Conservation (phyloP, 129 eudicot species). For the Mikania micrantha region DNA sequence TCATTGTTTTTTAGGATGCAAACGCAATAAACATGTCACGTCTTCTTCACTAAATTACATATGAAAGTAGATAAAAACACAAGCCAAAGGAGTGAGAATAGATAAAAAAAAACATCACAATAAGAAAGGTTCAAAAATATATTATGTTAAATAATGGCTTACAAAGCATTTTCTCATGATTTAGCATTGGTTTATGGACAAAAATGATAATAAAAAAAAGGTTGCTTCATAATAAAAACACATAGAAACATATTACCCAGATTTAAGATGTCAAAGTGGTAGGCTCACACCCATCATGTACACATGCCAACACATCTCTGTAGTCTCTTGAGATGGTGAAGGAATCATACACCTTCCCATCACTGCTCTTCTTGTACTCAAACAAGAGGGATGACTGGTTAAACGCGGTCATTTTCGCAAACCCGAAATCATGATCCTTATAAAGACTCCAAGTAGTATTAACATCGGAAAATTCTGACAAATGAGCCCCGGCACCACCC, state of each 20-base stretch:
- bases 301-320: slow-evolving; percentile 79
- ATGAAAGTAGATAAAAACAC: too few relatives aligned
- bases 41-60: too few relatives aligned
- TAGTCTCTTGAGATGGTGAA: slow-evolving; percentile 90
- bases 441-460: slow-evolving; percentile 62
- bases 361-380: slow-evolving; percentile 79
- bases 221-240: neutral
- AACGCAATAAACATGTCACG: too few relatives aligned
- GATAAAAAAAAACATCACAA: neutral
- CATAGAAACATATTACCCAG: neutral
- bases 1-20: too few relatives aligned
- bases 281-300: slow-evolving; percentile 69
- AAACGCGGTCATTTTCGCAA: slow-evolving; percentile 70
- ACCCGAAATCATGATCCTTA: slow-evolving; percentile 64
- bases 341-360: slow-evolving; percentile 67
- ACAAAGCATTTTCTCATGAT: neutral
- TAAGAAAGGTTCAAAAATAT: too few relatives aligned
- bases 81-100: too few relatives aligned
- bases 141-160: neutral
- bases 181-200: slow-evolving; percentile 1
- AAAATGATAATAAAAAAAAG: neutral
- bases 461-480: slow-evolving; percentile 37
- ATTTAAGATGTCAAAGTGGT: slow-evolving; percentile 45
- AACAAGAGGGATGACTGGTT: slow-evolving; percentile 64
- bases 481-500: slow-evolving; percentile 74